A percentile compares a stretch with the other conserved stretches of the same genome.
phyloP scores from a whole-genome alignment of 495 filamentous ascomycete species.

The Penicillium bovifimosum region DNA sequence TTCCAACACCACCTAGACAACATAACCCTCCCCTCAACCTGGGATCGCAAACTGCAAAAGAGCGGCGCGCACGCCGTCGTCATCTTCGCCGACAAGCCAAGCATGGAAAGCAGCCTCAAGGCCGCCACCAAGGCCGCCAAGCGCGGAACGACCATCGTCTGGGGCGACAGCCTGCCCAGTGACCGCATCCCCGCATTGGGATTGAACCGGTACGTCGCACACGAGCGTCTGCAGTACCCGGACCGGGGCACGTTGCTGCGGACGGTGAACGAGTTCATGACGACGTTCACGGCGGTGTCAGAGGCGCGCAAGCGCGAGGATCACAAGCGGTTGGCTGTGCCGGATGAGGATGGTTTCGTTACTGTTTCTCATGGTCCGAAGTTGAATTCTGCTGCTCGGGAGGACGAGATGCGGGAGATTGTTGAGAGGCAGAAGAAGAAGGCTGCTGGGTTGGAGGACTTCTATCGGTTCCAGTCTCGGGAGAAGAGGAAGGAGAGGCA shows the following conservation, averaged over 20 bases:
- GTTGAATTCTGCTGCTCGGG: slow-evolving; percentile 63
- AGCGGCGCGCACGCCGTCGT: slow-evolving; percentile 76
- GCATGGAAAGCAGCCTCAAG: slow-evolving; percentile 66
- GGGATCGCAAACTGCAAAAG: slow-evolving; percentile 65
- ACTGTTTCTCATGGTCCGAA: slow-evolving; percentile 77
- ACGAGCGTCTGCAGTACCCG: slow-evolving; percentile 65
- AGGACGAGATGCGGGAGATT: slow-evolving; percentile 68
- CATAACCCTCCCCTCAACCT: slow-evolving; percentile 57
- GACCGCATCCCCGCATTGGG: slow-evolving; percentile 54
- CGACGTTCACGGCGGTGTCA: slow-evolving; percentile 60
- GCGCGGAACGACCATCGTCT: slow-evolving; percentile 42
- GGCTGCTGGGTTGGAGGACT: slow-evolving; percentile 62
- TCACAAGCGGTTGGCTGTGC: slow-evolving; percentile 60
- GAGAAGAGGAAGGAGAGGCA: slow-evolving; percentile 84
- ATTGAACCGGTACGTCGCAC: slow-evolving; percentile 52
- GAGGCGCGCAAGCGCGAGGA: slow-evolving; percentile 58
- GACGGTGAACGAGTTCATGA: slow-evolving; percentile 78
- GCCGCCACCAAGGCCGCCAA: slow-evolving; percentile 59
- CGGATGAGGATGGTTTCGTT: slow-evolving; percentile 93
- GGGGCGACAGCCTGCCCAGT: slow-evolving; percentile 56
- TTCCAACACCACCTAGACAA: slow-evolving; percentile 47
- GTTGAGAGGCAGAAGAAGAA: slow-evolving; percentile 70
- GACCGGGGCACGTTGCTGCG: slow-evolving; percentile 54
- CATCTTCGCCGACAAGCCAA: slow-evolving; percentile 73
- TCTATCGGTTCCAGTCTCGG: slow-evolving; percentile 90